Base-by-base conservation (phyloP, 1,284 basidiomycete species). In the Ustilago curta region DNA sequence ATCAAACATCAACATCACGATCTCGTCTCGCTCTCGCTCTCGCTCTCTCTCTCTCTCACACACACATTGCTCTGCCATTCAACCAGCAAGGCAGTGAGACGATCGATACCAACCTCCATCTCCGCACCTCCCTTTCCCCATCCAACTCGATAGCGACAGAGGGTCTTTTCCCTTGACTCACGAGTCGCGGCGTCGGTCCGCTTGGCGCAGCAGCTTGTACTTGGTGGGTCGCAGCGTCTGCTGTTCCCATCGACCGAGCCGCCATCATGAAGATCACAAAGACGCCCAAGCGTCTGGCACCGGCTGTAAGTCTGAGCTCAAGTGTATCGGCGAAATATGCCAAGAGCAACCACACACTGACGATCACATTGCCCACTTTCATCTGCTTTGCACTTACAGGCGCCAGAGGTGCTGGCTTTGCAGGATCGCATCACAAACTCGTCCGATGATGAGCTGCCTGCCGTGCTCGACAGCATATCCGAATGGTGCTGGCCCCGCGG, bases 401-500 rank as follows among this genome's bases (percentile, higher is more conserved):
- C 73, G 2, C 74, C 76, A n/a, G 77, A 82, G 65, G 68, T 83
- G 42, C 40, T 70, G 4, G 54, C 57, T 16, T 67, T 84, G 27
- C 72, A 82, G 32, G 70, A 75, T 42, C 76, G 71, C 44, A 70
- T 84, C 51, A 45, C 60, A 40, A 71, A 78, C 8, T 71, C 76
- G 19, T 50, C 75, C 32, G 80, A 84, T 25, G 76, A 81, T 29
- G 80, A 80, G 55, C 71, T 84, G n/a, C 79, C 83, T 0, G 57
- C 42, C 19, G 63, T 81, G 16, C 70, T 84, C 40, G 77, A 76
- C 54, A 57, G 61, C 56, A 67, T 84, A 44, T 75, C 77, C 14
- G 78, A 82, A 53, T 99, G 97, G 97, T 91, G 90, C 86, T 99
- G 94, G 92, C 94, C 95, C 29, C 90, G 97, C 74, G 96, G 95